Percentiles rank a stretch among this genome's conserved stretches.
These are phyloP conservation scores for Isabelozyma heimii DNA, from an alignment of 805 yeast genomes.

Conservation along the genomic window DNA sequence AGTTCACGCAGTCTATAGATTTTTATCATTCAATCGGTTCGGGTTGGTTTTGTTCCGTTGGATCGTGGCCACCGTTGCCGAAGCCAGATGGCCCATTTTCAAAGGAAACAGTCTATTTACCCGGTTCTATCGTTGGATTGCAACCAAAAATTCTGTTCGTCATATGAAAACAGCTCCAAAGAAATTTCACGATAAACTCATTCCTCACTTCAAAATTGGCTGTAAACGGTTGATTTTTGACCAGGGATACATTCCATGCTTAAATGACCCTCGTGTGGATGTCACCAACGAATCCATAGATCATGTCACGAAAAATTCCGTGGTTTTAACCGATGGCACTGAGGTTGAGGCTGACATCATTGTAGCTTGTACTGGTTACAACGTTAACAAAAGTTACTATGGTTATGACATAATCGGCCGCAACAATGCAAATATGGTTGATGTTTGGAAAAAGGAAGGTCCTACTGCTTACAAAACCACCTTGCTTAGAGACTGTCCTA, in stretches of 20 bases:
- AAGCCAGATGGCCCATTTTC: constrained; percentile 33
- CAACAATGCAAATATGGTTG: constrained; percentile 16
- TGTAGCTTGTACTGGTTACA: constrained; percentile 43
- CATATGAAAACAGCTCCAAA: constrained; percentile 30
- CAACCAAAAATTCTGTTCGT: constrained; percentile 12
- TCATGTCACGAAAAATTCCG: constrained; percentile 24
- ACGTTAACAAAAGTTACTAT: constrained; percentile 15
- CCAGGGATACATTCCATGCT: constrained; percentile 30
- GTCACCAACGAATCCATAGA: constrained; percentile 19
- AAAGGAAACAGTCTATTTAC: constrained; percentile 24
- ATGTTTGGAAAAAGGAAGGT: constrained; percentile 30
- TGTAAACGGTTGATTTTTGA: constrained; percentile 42
- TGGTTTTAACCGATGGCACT: constrained; percentile 26
- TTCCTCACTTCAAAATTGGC: constrained; percentile 40
- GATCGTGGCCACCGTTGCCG: constrained; percentile 28
- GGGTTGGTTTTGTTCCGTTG: constrained; percentile 27
- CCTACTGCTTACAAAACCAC: constrained; percentile 34
- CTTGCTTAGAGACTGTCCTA: constrained; percentile 32
- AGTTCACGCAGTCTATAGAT: constrained; percentile 17
- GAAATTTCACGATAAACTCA: constrained; percentile 27
- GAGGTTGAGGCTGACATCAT: constrained; percentile 33
- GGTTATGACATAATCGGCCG: constrained; percentile 22
- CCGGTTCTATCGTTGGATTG: constrained; percentile 23
- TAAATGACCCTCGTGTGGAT: constrained; percentile 28
- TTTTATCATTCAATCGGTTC: constrained; percentile 21